Base-by-base conservation (phyloP, 352 stramenopile species). In the Pythium monospermum region DNA sequence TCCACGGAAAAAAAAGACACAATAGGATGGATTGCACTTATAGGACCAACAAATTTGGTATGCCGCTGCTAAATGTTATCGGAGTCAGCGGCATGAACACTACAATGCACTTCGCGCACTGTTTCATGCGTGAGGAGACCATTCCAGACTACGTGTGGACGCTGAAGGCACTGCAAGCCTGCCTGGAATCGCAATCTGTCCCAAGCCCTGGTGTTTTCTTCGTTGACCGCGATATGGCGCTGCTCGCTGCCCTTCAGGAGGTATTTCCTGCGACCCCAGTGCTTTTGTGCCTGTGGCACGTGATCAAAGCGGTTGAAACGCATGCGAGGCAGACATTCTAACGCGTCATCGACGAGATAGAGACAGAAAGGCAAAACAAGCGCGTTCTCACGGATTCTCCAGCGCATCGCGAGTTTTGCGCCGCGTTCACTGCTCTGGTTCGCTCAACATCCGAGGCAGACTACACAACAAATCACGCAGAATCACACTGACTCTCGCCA, bases 21-120 rank as follows among this genome's bases (percentile, higher is more conserved):
- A n/a, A n/a, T n/a, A n/a, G n/a, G 13, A 50, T 66, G 33, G 52
- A 64, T n/a, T 70, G 57, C 19, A 70, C 62, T 12, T 64, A 57
- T 18, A 16, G 21, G 3, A 70, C 57, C 2, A 70, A 70, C 39
- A n/a, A 32, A 6, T 66, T 57, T 31, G 40, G 50, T 13, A 52
- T 70, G 22, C 57, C 62, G 2, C 27, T 69, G 10, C 28, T 69
- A 2, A 65, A 59, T n/a, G 60, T 69, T 10, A 52, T 66, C 3
- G 41, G 41, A 11, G 38, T 62, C 13, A 59, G 33, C 11, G 57
- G 61, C 5, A 66, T 69, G 61, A 65, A 61, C 19, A 56, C 50
- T 1, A 63, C 49, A 0, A 51, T 64, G 23, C 45, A 64, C 18
- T 37, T 68, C n/a, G 59, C 38, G 2, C 53, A 64, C 48, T 25